Conservation (phyloP, 2,329 filamentous ascomycete genomes). For the Aspergillus piperis region DNA sequence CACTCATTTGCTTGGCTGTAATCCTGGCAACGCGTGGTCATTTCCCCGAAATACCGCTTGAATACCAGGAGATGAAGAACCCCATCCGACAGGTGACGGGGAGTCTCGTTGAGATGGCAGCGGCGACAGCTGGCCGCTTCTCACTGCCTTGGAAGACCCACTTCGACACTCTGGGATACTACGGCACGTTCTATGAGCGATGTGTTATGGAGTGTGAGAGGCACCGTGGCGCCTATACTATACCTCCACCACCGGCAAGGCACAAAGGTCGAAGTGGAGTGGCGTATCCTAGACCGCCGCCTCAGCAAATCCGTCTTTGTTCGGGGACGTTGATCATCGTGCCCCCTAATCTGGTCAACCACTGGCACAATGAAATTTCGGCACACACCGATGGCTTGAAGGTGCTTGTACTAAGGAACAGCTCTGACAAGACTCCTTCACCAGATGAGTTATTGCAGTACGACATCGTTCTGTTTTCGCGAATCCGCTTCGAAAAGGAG, state of each 20-base stretch:
- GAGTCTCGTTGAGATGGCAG: constrained; percentile 73
- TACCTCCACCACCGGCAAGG: constrained; percentile 49
- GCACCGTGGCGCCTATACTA: constrained; percentile 62
- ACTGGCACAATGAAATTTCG: constrained; percentile 79
- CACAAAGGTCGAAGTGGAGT: constrained; percentile 45
- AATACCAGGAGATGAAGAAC: constrained; percentile 53
- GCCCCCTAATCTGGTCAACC: constrained; percentile 77
- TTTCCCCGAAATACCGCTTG: constrained; percentile 64
- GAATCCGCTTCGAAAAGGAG: constrained; percentile 70
- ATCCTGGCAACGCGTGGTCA: constrained; percentile 75
- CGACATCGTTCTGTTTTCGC: constrained; percentile 78
- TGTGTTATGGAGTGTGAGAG: constrained; percentile 60
- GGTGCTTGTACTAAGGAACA: constrained; percentile 63
- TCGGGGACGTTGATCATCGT: constrained; percentile 75
- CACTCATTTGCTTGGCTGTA: constrained; percentile 76
- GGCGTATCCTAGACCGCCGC: constrained; percentile 41
- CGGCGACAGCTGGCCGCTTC: constrained; percentile 65
- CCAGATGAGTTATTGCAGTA: constrained; percentile 62
- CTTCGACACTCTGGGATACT: constrained; percentile 55
- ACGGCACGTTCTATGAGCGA: constrained; percentile 54
- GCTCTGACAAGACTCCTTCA: constrained; percentile 57
- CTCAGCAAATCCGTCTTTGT: constrained; percentile 61
- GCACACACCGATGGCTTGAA: constrained; percentile 72
- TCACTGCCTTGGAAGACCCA: constrained; percentile 70
- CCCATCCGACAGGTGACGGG: constrained; percentile 54